These are phyloP conservation scores for Fraxinus velutina DNA, from an alignment of 305 asterid species.

Conservation along the genomic window DNA sequence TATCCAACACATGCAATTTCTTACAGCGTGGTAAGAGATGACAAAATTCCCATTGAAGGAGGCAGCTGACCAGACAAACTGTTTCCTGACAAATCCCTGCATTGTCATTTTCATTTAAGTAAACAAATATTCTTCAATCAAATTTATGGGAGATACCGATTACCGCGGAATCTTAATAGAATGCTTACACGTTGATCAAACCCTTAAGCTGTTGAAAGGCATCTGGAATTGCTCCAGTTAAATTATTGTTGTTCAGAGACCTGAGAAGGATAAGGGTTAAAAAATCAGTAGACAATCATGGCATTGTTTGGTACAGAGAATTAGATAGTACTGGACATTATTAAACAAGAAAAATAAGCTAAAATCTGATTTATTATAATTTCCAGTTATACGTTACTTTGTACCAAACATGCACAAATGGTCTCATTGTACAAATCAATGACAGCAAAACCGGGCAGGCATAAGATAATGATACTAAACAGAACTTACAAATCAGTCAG, in stretches of 20 bases:
- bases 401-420: background rate
- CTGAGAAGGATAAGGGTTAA: slow-evolving; percentile 34
- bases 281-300: background rate
- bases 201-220: slow-evolving; percentile 49
- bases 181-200: slow-evolving; percentile 54
- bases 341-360: background rate
- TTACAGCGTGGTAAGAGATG: slow-evolving; percentile 64
- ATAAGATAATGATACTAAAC: background rate
- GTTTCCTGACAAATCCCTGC: slow-evolving; percentile 82
- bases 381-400: background rate
- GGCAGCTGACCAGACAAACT: slow-evolving; percentile 71
- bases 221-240: slow-evolving; percentile 82
- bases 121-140: slow-evolving; percentile 1
- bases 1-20: slow-evolving; percentile 28
- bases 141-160: background rate
- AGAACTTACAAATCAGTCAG: slow-evolving; percentile 60
- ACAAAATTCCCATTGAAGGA: slow-evolving; percentile 66
- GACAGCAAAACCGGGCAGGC: background rate
- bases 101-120: slow-evolving; percentile 14
- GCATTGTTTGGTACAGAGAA: background rate
- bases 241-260: slow-evolving; percentile 57
- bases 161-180: background rate
- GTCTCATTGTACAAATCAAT: background rate
- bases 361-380: background rate
- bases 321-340: background rate